Percentiles rank a stretch among this genome's conserved stretches.
These are phyloP conservation scores for Dactylellina haptotyla DNA, from an alignment of 2,329 filamentous ascomycete genomes.

Conservation along the genomic window DNA sequence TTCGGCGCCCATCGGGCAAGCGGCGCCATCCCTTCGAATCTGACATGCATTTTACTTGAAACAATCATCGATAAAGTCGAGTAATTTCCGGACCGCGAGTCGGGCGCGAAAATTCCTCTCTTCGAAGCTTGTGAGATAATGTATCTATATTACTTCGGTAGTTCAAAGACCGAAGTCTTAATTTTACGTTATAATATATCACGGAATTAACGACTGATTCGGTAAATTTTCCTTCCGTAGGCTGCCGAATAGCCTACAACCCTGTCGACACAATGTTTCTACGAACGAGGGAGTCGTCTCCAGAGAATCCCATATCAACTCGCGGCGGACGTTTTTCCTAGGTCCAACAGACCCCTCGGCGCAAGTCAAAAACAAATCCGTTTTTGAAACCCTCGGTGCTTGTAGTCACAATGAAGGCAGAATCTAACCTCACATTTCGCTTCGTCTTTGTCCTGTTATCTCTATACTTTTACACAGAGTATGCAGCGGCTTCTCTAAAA, in stretches of 20 bases:
- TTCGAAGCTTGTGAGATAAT: background rate
- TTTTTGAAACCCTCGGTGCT: background rate
- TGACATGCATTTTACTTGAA: slow-evolving; percentile 2
- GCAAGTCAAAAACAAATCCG: background rate
- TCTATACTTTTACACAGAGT: slow-evolving; percentile 9
- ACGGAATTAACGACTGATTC: background rate
- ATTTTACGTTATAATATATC: background rate
- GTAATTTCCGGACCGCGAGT: background rate
- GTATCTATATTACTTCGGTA: slow-evolving; percentile 1
- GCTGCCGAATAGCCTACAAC: background rate
- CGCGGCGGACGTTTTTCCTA: background rate
- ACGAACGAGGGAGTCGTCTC: background rate
- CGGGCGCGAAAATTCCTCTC: background rate
- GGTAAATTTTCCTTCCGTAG: background rate
- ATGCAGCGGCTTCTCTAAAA: background rate
- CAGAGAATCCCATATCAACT: slow-evolving; percentile 12
- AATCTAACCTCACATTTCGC: slow-evolving; percentile 3
- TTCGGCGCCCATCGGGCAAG: background rate
- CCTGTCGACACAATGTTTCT: background rate
- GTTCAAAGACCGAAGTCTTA: background rate
- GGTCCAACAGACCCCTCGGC: background rate
- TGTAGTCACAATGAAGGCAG: background rate
- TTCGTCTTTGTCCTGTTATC: background rate
- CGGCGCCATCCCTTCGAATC: slow-evolving; percentile 2
- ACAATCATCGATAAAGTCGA: background rate